phyloP scores from a whole-genome alignment of 257 asterid genomes.

The Voacanga thouarsii region DNA sequence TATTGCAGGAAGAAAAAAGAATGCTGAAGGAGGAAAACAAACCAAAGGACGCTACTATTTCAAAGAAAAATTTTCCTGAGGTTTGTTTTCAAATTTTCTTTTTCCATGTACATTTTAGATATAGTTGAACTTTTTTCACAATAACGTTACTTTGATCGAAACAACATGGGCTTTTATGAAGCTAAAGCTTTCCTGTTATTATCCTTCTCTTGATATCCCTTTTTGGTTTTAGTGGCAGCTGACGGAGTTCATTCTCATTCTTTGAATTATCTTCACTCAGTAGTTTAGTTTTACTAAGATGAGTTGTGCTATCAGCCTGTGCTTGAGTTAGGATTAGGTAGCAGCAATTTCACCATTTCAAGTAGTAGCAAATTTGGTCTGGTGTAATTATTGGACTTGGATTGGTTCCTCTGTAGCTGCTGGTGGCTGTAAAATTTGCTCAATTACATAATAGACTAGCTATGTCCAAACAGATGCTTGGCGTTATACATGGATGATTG shows the following conservation, averaged over 20 bases:
- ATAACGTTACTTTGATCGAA: not conserved
- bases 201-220: not conserved
- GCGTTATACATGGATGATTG: not conserved
- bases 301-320: not conserved
- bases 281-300: not conserved
- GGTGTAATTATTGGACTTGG: not conserved
- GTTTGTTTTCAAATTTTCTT: slow-evolving; percentile 24
- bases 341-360: not conserved
- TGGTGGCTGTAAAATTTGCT: not conserved
- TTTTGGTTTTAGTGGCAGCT: not conserved
- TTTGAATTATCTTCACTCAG: not conserved
- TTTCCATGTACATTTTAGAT: not conserved
- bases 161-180: not conserved
- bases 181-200: not conserved
- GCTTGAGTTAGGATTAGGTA: not conserved
- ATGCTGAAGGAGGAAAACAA: slow-evolving; percentile 33
- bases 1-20: slow-evolving; percentile 49
- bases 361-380: not conserved
- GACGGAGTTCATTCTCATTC: too few species aligned
- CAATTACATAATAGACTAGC: not conserved
- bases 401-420: not conserved
- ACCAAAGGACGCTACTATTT: slow-evolving; percentile 32
- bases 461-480: not conserved
- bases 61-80: slow-evolving; percentile 60
- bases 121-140: not conserved